Evolutionary conservation across 2,329 filamentous ascomycete species (phyloP), one percentile per base, ranked within the genome.

Genomic region (Scopulariopsis brevicaulis): DNA sequence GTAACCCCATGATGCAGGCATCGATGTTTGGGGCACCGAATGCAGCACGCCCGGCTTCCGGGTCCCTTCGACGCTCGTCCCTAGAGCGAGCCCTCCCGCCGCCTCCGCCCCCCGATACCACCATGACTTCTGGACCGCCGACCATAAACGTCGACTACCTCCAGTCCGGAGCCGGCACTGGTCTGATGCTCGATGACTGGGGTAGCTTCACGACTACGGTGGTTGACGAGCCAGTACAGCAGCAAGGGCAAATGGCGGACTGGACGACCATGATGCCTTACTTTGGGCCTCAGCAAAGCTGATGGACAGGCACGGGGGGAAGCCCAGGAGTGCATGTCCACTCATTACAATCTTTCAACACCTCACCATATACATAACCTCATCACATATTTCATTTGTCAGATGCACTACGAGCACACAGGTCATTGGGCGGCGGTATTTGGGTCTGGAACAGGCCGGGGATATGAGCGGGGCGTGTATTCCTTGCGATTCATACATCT

Each of bases 71-170:
- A 52, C 67, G 53, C 54, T 62, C 14, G 14, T 63, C 63, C 62
- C 18, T 68, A 62, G 34, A 73, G 62, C 68, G 70, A 5, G 71
- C 71, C 54, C 63, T 71, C 22, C 71, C 70, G 2, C 67, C 70
- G 22, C 66, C 66, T 14, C 64, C 67, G 7, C 54, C 64, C 8
- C 40, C 62, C 53, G 66, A 66, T 15, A 61, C 64, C 14, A 64
- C 63, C 12, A 55, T 12, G 62, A 60, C 22, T 69, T 71, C 32
- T 63, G 65, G 52, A 3, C 50, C 51, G 1, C 58, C 55, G 11
- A 67, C 72, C 63, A 75, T 76, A 71, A 73, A 74, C 52, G 75
- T 75, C 63, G 73, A 76, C 56, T 75, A 72, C 60, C 71, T 73
- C 34, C 67, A 57, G 32, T 52, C 55, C 18, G 43, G 50, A 25